Evolutionary conservation across 176 grass and related monocot species (phyloP).

Genomic region (Alopecurus myosuroides): DNA sequence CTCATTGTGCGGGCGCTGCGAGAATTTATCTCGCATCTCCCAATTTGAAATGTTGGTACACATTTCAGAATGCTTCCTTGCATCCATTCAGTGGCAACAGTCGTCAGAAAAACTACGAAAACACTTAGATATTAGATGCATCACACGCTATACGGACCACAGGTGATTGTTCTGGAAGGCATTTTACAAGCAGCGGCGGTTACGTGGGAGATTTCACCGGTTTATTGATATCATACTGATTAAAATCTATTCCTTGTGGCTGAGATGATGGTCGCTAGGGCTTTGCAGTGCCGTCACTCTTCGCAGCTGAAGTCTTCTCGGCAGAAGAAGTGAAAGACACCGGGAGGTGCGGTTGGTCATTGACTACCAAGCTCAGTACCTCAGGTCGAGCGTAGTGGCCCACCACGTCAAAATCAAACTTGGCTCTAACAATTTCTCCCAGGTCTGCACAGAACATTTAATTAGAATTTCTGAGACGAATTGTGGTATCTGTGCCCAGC

Average conservation of each 20-base stretch:
- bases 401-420: slow-evolving; percentile 93
- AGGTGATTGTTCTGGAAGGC: not conserved
- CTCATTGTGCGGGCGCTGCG: not conserved
- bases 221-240: not conserved
- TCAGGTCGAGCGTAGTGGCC: slow-evolving; percentile 91
- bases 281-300: not conserved
- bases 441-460: slow-evolving; percentile 45
- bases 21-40: not conserved
- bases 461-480: not conserved
- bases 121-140: not conserved
- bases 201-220: not conserved
- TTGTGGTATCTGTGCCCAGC: not conserved
- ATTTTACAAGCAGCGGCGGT: not conserved
- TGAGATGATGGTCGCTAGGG: not conserved
- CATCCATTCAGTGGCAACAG: not conserved
- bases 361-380: slow-evolving; percentile 72
- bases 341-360: slow-evolving; percentile 64
- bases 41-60: not conserved
- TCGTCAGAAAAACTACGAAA: not conserved
- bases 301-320: slow-evolving; percentile 20
- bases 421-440: slow-evolving; percentile 81
- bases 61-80: not conserved
- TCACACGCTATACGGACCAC: not conserved
- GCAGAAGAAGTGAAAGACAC: slow-evolving; percentile 55
- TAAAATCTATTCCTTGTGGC: not conserved